A percentile compares a stretch with the other conserved stretches of the same genome.
Evolutionary conservation across 164 flowering plant genomes (phyloP).

Genomic region (Magnolia officinalis): DNA sequence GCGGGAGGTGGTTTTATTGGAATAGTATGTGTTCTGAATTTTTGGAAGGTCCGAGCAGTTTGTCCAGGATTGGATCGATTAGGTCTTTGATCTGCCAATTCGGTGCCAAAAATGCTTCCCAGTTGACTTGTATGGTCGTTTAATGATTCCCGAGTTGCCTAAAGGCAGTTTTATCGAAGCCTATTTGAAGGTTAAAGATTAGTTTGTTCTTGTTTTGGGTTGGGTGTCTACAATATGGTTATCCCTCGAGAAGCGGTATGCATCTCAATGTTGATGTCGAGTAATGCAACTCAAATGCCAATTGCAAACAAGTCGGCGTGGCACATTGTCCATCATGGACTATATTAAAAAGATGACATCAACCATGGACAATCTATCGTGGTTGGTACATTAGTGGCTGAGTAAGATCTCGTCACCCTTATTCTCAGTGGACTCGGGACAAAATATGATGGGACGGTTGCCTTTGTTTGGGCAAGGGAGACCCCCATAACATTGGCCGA

Average conservation of each 20-base stretch:
- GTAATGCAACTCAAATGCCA: neutral
- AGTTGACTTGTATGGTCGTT: no score
- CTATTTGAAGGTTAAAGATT: no score
- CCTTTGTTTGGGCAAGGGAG: neutral
- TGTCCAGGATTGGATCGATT: no score
- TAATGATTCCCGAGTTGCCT: no score
- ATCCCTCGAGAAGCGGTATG: neutral
- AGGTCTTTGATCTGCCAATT: no score
- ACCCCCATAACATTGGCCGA: neutral
- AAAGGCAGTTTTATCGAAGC: no score
- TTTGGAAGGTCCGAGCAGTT: no score
- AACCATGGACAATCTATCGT: neutral
- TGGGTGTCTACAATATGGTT: neutral
- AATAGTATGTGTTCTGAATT: no score
- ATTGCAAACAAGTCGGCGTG: neutral
- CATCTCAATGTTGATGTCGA: neutral
- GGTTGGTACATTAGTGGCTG: neutral
- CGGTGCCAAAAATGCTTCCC: no score
- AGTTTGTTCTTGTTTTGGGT: no score
- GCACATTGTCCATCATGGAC: neutral
- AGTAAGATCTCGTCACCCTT: neutral
- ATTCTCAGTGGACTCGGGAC: neutral
- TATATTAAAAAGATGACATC: conserved; percentile 2
- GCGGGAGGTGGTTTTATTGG: no score
- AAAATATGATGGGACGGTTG: neutral